Conservation (phyloP, 106 monocot genomes). For the Dendrobium chrysotoxum region DNA sequence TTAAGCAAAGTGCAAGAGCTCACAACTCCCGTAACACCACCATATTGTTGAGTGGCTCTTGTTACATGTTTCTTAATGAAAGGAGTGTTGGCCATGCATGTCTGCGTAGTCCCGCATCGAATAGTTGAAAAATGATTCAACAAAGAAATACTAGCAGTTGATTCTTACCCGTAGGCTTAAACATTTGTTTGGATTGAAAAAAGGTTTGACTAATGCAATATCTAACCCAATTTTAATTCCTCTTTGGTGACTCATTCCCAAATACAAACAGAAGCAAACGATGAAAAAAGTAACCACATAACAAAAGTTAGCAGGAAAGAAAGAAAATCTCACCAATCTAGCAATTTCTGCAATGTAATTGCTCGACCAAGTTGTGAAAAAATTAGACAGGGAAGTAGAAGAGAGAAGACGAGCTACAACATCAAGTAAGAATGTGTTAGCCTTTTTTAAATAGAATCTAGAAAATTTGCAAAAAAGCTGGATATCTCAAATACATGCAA, state of each 20-base stretch:
- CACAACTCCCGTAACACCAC: too few species aligned
- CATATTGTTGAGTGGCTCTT: too few species aligned
- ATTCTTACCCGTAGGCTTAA: background rate
- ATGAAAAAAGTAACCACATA: background rate
- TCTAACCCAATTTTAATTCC: background rate
- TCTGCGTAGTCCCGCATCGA: background rate
- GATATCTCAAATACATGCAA: background rate
- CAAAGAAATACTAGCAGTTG: background rate
- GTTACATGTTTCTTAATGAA: background rate
- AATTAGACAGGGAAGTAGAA: slow-evolving; percentile 50
- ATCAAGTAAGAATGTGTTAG: background rate
- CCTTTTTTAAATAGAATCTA: background rate
- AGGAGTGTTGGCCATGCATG: background rate
- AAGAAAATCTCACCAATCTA: slow-evolving; percentile 39
- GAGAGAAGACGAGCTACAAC: slow-evolving; percentile 47
- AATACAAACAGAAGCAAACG: background rate
- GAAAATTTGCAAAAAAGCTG: background rate
- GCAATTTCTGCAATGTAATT: slow-evolving; percentile 46
- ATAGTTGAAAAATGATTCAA: background rate
- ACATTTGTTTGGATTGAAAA: background rate
- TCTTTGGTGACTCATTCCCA: background rate
- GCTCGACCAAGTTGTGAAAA: slow-evolving; percentile 63
- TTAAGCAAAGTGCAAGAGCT: too few species aligned
- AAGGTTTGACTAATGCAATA: background rate
- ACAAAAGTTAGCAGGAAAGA: background rate